These are phyloP conservation scores for Mucor irregularis DNA, from an alignment of 371 early-diverging fungal species.

Conservation along the genomic window DNA sequence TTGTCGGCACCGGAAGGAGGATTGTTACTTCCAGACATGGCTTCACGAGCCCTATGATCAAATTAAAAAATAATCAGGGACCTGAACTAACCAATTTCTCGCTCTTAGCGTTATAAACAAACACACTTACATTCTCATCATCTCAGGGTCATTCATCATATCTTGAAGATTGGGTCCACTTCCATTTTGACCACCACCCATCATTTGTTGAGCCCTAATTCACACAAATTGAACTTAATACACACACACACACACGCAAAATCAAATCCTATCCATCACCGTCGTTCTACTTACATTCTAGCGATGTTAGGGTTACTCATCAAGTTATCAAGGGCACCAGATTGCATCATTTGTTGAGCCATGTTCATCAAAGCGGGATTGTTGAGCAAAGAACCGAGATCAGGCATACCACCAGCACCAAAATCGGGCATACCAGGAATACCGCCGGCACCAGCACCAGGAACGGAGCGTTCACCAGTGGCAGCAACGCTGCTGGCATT, in stretches of 20 bases:
- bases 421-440: constrained; percentile 26
- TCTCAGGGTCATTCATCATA: constrained; percentile 80
- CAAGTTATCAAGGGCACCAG: constrained; percentile 81
- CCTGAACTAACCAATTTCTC: no score
- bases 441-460: constrained; percentile 29
- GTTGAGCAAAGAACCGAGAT: constrained; percentile 68
- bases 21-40: constrained; percentile 58
- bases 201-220: constrained; percentile 74
- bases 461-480: constrained; percentile 41
- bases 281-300: constrained; percentile 77
- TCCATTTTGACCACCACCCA: constrained; percentile 60
- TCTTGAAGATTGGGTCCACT: constrained; percentile 61
- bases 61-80: background rate
- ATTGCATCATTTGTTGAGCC: constrained; percentile 94
- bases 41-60: constrained; percentile 63
- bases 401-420: constrained; percentile 65
- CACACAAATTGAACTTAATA: background rate
- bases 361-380: constrained; percentile 94
- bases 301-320: constrained; percentile 88
- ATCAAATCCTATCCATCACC: no score
- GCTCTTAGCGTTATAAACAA: background rate
- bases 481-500: constrained; percentile 13
- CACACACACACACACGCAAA: background rate
- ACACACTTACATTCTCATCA: constrained; percentile 67
- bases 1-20: constrained; percentile 14